Base-by-base conservation (phyloP, 352 stramenopile genomes). In the Pythium phragmitis region DNA sequence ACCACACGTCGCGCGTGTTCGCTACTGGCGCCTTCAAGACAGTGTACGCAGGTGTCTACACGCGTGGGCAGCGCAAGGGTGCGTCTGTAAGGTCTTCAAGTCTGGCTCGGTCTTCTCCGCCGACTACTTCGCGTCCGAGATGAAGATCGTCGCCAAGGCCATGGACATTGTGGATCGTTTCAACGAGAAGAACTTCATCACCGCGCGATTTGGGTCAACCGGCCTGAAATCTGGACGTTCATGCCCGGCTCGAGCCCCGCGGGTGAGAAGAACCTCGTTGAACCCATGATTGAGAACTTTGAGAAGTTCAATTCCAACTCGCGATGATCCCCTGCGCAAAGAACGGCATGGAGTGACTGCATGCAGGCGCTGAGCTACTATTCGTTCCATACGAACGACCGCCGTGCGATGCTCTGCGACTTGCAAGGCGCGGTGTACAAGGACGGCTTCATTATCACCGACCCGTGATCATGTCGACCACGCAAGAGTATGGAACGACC, bases 271-370 rank as follows among this genome's bases (percentile, higher is more conserved):
- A 59, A 47, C 17, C 50, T 80, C 14, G 43, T 74, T 12, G 73
- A 79, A 43, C 70, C 73, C 54, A 77, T 72, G 57, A 80, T 77
- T 28, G 26, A 70, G 3, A 67, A 76, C 41, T 85, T 75, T 51
- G 50, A 80, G 67, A 85, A 85, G 55, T 79, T 85, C 68, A 85
- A 85, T 46, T 75, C 56, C 8, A 85, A 85, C 51, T 67, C 57
- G 56, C 73, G 73, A 19, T 60, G 54, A 74, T 60, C 46, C 8
- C 47, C 57, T 13, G 47, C 57, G 26, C 16, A 50, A 57, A 50
- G 56, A 30, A 67, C 63, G 3, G 73, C 65, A 57, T 39, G 61
- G 52, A 62, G 60, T 21, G 21, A 60, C 28, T 61, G 63, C 7
- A 76, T 79, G 66, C 75, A 81, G 65, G 75, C 72, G 17, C 58